phyloP scores from a whole-genome alignment of 176 grass and related monocot genomes.

The Pharus latifolius region DNA sequence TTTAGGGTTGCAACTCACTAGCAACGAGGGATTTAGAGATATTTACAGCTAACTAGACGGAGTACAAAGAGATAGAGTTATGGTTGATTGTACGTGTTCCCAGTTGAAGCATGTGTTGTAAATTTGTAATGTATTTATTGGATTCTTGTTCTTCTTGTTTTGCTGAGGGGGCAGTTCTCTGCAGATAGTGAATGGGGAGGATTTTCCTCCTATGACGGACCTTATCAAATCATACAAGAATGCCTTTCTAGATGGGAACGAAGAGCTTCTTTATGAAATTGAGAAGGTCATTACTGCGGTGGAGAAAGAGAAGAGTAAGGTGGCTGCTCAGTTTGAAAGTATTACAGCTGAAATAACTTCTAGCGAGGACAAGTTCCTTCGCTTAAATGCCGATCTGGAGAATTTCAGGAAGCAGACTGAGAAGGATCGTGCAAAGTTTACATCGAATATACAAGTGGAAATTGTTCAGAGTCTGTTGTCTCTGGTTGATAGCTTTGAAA shows the following conservation, averaged over 20 bases:
- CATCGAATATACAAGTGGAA: constrained; percentile 72
- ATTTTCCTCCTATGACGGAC: constrained; percentile 52
- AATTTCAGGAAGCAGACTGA: constrained; percentile 91
- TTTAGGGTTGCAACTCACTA: background rate
- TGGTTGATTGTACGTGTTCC: background rate
- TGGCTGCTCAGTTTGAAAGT: constrained; percentile 43
- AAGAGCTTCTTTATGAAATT: constrained; percentile 44
- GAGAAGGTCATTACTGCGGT: constrained; percentile 48
- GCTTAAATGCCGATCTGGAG: constrained; percentile 85
- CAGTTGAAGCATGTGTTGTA: background rate
- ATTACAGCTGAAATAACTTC: constrained; percentile 54
- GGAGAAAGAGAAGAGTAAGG: constrained; percentile 48
- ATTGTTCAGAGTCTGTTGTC: constrained; percentile 60
- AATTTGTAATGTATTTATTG: background rate
- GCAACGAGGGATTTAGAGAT: background rate
- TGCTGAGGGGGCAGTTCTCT: background rate
- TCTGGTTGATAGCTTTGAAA: constrained; percentile 83
- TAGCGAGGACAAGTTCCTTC: constrained; percentile 65
- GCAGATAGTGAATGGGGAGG: constrained; percentile 39
- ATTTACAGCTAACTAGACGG: background rate
- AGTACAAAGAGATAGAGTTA: background rate
- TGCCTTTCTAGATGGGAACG: constrained; percentile 57
- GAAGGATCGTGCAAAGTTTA: constrained; percentile 72
- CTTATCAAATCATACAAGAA: constrained; percentile 74
- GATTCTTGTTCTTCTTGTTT: constrained; percentile 2